Base-by-base conservation (phyloP, 176 grass and related monocot species). In the Chrysopogon serrulatus region DNA sequence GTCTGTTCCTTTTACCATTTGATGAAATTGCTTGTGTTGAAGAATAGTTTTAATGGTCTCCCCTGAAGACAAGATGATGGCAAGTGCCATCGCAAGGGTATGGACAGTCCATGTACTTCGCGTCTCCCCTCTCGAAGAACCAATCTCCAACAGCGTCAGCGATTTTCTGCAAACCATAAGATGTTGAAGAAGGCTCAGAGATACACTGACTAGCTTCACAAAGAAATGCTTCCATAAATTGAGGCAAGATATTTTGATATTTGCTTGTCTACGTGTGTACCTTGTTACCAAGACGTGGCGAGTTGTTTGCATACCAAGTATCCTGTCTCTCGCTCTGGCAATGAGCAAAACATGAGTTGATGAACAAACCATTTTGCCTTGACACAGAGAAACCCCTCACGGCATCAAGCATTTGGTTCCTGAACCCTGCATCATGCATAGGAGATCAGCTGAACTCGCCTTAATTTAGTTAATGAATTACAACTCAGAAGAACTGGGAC, bases 331-430 rank as follows among this genome's bases (percentile, higher is more conserved):
- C 97, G 4, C 87, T 96, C 83, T 99, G 97, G 74, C 97, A 99
- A 67, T 99, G 97, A n/a, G 97, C 97, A 48, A 99, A 99, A 42
- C 97, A 96, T 4, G 97, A 99, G 86, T 99, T 99, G 71, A 99
- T 91, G 71, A 99, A 99, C 5, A 96, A 34, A 27, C 97, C 97
- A 63, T 92, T 96, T 89, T 90, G 80, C 65, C 81, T 84, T 18
- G 84, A 90, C 3, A 23, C 79, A 4, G 97, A 96, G 81, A 96
- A 92, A 53, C 87, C 87, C 69, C 53, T 94, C 10, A 99, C 82
- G 1, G 87, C 83, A 30, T 88, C 84, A 65, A 99, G 91, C 97
- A 99, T 99, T 84, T 96, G 80, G 65, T 91, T 92, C 79, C 97
- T 90, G 62, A 99, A 99, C 74, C 93, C 97, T 99, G 83, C 61